These are phyloP conservation scores for Byssothecium circinans DNA, from an alignment of 2,329 filamentous ascomycete genomes.

Conservation along the genomic window DNA sequence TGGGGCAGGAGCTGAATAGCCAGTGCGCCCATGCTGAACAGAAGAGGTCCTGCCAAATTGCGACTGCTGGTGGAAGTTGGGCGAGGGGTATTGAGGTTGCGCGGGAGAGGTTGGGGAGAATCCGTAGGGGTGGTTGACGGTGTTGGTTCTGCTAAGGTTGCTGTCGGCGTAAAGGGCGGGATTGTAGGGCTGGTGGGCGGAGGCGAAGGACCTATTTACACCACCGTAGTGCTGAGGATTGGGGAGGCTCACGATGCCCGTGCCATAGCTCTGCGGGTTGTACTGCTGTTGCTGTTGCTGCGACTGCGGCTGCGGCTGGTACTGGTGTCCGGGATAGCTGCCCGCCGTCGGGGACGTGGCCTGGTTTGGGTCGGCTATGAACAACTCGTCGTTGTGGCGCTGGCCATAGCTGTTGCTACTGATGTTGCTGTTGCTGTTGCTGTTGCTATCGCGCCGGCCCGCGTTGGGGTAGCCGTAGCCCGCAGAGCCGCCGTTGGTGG, in stretches of 20 bases:
- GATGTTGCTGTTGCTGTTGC: slow-evolving; percentile 33
- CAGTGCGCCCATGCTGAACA: slow-evolving; percentile 31
- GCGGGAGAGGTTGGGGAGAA: slow-evolving; percentile 40
- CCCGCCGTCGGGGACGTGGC: slow-evolving; percentile 31
- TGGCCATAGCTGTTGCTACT: slow-evolving; percentile 13
- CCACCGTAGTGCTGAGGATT: slow-evolving; percentile 68
- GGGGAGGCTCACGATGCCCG: slow-evolving; percentile 40
- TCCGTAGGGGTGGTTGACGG: slow-evolving; percentile 40
- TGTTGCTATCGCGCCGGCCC: slow-evolving; percentile 41
- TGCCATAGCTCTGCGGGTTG: slow-evolving; percentile 64
- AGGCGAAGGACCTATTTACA: slow-evolving; percentile 40
- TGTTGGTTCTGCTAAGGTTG: slow-evolving; percentile 32
- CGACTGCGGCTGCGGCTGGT: slow-evolving; percentile 43
- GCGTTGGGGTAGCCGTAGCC: slow-evolving; percentile 42
- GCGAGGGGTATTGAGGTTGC: slow-evolving; percentile 32
- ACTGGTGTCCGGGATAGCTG: slow-evolving; percentile 45
- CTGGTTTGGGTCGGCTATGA: slow-evolving; percentile 51
- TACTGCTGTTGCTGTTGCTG: too few relatives aligned
- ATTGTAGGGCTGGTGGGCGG: slow-evolving; percentile 47
- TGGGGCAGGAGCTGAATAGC: slow-evolving; percentile 41
- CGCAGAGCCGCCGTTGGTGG: slow-evolving; percentile 62
- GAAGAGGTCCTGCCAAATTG: slow-evolving; percentile 37
- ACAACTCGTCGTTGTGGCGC: slow-evolving; percentile 62
- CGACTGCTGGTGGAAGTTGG: slow-evolving; percentile 33
- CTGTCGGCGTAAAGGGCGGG: slow-evolving; percentile 48